These are phyloP conservation scores for Candida tibetensis DNA, from an alignment of 805 yeast species.

Conservation along the genomic window DNA sequence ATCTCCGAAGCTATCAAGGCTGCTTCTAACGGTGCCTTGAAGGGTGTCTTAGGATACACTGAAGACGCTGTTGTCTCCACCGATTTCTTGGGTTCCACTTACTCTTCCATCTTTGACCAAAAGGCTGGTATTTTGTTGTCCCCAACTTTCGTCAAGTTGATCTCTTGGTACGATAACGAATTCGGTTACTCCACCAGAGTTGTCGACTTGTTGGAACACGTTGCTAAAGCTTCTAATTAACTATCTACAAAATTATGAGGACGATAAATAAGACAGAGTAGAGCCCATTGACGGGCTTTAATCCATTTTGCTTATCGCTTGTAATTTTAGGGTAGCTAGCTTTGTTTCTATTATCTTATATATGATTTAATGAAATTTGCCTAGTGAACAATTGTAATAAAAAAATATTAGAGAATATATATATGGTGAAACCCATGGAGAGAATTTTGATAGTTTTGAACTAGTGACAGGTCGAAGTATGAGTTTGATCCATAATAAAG, in stretches of 20 bases:
- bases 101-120: conserved; percentile 32
- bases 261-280: neutral
- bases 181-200: conserved; percentile 38
- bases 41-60: conserved; percentile 36
- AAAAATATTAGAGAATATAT: too few species aligned
- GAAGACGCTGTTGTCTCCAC: conserved; percentile 35
- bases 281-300: neutral
- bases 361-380: conserved; percentile 4
- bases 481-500: too few species aligned
- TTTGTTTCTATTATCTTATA: neutral
- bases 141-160: conserved; percentile 35
- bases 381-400: neutral
- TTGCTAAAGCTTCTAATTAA: conserved; percentile 21
- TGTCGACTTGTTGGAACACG: conserved; percentile 33
- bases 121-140: conserved; percentile 37
- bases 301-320: neutral
- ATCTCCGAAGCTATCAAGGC: conserved; percentile 30
- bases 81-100: conserved; percentile 29
- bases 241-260: conserved; percentile 11
- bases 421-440: too few species aligned
- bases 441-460: too few species aligned
- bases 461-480: too few species aligned
- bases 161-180: conserved; percentile 38
- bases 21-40: conserved; percentile 32
- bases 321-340: neutral